Base-by-base conservation (phyloP, 2,329 filamentous ascomycete genomes). In the Conoideocrella luteorostrata region DNA sequence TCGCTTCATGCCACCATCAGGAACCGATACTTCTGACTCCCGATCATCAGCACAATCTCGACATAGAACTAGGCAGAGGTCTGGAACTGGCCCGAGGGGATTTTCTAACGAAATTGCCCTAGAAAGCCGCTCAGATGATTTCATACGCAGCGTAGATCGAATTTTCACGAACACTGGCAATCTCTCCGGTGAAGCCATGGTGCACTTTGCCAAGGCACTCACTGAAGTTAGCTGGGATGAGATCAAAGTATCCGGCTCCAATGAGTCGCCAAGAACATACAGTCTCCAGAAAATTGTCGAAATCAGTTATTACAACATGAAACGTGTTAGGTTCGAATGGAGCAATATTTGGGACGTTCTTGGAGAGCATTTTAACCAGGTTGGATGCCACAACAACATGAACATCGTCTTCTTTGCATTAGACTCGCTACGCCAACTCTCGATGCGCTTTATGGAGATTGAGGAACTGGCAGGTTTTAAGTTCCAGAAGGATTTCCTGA, bases 291-390 rank as follows among this genome's bases (percentile, higher is more conserved):
- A 98, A 66, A 80, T 98, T 50, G 94, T 98, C 13, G 93, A 98
- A 65, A 97, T 98, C 64, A 95, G 88, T 63, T 96, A 95, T 65
- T 98, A 98, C 78, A 98, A 98, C 70, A 98, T 98, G 93, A 89
- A 88, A 47, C 83, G 93, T 72, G 91, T 98, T 28, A 85, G 93
- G 56, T 97, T 97, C 56, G 93, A 98, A 62, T 98, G 93, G 93
- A 94, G 86, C 11, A 91, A 86, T 56, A 95, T 98, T 47, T 99
- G 93, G 93, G 86, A 87, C 50, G 86, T 98, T 2, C 77, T 99
- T n/a, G 93, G 93, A 12, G 87, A 95, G 60, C 94, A 99, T 61
- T 98, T 99, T 74, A 97, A 97, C 63, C 84, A 90, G 50, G 93
- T 98, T 48, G 94, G 94, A 42, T 97, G 91, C 58, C 90, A 97